Percentiles rank a stretch among this genome's conserved stretches.
These are phyloP conservation scores for Blastocystis sp. DNA, from an alignment of 352 stramenopile genomes.

Conservation along the genomic window DNA sequence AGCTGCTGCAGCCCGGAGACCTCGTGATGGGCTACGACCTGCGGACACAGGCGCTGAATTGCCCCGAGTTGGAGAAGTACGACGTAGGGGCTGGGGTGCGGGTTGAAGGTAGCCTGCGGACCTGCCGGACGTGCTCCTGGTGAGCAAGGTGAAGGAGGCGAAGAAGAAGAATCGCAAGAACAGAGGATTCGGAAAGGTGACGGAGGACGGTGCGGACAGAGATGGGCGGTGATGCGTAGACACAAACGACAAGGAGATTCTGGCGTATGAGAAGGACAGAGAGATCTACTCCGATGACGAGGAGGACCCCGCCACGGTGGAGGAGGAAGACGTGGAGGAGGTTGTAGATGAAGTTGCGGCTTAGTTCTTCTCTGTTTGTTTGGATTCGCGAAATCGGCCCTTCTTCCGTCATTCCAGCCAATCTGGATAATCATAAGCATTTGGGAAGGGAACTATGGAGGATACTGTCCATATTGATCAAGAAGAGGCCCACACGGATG, in stretches of 20 bases:
- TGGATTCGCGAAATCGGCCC: background rate
- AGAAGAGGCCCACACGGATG: too few species aligned
- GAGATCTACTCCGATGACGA: constrained; percentile 46
- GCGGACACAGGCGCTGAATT: constrained; percentile 87
- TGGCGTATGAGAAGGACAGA: constrained; percentile 59
- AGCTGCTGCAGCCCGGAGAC: constrained; percentile 93
- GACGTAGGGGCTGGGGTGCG: background rate
- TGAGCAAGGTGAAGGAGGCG: constrained; percentile 30
- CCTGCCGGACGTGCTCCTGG: constrained; percentile 56
- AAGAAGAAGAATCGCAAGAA: constrained; percentile 59
- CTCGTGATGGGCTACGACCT: constrained; percentile 94
- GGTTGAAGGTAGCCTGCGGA: background rate
- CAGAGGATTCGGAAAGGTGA: constrained; percentile 12
- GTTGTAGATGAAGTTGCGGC: background rate
- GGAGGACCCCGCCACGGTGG: background rate
- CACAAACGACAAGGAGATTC: constrained; percentile 22
- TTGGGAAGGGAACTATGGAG: background rate
- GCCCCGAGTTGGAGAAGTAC: constrained; percentile 77
- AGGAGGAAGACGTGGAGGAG: background rate
- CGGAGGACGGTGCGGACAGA: background rate
- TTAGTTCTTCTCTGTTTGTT: background rate
- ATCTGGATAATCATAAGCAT: background rate
- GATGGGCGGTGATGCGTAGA: background rate
- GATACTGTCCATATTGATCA: too few species aligned
- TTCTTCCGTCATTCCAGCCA: background rate